These are phyloP conservation scores for Auricularia sp. DNA, from an alignment of 768 basidiomycete species.

Conservation along the genomic window DNA sequence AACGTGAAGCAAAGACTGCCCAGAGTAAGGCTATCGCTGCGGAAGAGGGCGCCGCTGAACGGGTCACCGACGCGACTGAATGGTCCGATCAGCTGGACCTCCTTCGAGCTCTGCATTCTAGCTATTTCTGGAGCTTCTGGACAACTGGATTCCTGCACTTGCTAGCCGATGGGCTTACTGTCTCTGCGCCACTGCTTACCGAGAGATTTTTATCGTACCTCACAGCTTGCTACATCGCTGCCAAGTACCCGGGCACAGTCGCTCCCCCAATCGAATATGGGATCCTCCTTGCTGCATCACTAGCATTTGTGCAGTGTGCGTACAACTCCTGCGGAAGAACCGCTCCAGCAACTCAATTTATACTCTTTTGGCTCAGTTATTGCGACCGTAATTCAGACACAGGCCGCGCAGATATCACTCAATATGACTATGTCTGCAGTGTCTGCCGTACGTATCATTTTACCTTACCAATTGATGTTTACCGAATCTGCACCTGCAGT, in stretches of 20 bases:
- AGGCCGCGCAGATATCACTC: constrained; percentile 5
- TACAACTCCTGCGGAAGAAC: constrained; percentile 5
- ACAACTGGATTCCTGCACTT: constrained; percentile 39
- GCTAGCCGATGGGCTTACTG: constrained; percentile 19
- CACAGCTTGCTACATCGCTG: constrained; percentile 32
- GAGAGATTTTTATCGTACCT: constrained; percentile 55
- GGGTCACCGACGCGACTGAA: not conserved
- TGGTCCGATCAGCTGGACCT: constrained; percentile 14
- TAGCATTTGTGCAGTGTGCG: constrained; percentile 54
- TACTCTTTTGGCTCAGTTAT: not conserved
- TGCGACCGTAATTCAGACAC: not conserved
- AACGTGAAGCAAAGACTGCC: not conserved
- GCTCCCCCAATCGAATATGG: constrained; percentile 53
- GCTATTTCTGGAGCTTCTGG: constrained; percentile 41
- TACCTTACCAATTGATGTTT: not conserved
- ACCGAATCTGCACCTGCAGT: constrained; percentile 13
- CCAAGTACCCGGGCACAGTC: constrained; percentile 14
- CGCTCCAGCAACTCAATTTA: not conserved
- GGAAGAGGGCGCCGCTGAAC: not conserved
- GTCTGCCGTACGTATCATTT: constrained; percentile 2
- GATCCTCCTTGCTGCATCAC: constrained; percentile 46
- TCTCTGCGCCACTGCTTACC: constrained; percentile 34
- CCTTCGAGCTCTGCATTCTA: constrained; percentile 35
- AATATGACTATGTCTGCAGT: not conserved
- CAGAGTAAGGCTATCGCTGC: not conserved